Base-by-base conservation (phyloP, 2,329 filamentous ascomycete genomes). In the Sordariomycetes sp. region DNA sequence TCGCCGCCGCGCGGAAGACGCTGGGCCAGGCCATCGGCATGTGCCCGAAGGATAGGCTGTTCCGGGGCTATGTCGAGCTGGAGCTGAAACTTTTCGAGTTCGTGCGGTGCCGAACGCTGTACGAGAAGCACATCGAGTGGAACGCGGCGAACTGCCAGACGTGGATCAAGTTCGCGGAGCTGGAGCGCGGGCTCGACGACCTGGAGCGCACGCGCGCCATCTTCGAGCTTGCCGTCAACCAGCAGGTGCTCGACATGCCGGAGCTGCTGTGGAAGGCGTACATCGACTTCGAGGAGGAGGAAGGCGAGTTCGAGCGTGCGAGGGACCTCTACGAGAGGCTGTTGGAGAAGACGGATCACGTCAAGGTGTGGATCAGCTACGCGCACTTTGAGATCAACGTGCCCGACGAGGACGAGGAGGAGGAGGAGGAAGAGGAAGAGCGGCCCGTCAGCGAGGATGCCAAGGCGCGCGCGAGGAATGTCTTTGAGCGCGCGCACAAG, bases 321-420 rank as follows among this genome's bases (percentile, higher is more conserved):
- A 81, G 94, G 54, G 76, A 77, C 3, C 77, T 99, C 52, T 99
- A 97, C 74, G 93, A 97, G 75, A 84, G 93, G 8, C 80, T 99
- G 14, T 80, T 99, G 51, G 79, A 90, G 67, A 97, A 95, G 83
- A 96, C 94, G n/a, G 87, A 94, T 67, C 94, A 99, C 69, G 91
- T 97, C 78, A 99, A 97, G 78, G 94, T 99, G 60, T 99, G 94
- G 94, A 96, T 94, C 72, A 93, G 89, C 71, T 99, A 93, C 74
- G 94, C 94, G n/a, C 89, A 95, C 71, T 97, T 99, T 68, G 94
- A 99, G 73, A 90, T 97, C 76, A 93, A 94, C 70, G 86, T 96
- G 0, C 90, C 91, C 52, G 91, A 96, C 59, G 82, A 83, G 48
- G 80, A 81, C 50, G 85, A 79, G 12, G 75, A 73, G 3, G 77